phyloP scores from a whole-genome alignment of 768 basidiomycete genomes.

The Pleurotus ostreatus region DNA sequence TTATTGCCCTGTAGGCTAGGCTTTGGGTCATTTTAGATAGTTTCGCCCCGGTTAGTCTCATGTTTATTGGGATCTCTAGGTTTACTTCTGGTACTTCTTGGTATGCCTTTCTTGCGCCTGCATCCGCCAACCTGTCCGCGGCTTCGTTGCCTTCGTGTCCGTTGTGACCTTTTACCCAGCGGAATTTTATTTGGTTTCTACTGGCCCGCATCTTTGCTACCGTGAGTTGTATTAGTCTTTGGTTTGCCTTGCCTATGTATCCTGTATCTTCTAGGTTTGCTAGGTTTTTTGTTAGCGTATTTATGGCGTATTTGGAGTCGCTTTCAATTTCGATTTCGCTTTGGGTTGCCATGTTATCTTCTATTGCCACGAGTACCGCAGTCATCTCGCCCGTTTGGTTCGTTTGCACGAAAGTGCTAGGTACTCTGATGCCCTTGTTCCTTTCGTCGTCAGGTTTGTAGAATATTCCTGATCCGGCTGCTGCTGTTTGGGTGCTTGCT shows the following conservation, averaged over 20 bases:
- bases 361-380: no score
- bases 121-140: conserved; percentile 16
- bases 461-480: no score
- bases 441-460: no score
- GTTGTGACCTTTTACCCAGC: conserved; percentile 23
- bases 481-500: no score
- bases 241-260: conserved; percentile 18
- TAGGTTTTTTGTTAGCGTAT: conserved; percentile 17
- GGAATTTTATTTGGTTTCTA: conserved; percentile 12
- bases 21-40: conserved; percentile 15
- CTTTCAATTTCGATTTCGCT: no score
- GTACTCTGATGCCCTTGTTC: no score
- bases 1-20: conserved; percentile 12
- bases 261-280: conserved; percentile 21
- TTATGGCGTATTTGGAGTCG: conserved; percentile 15
- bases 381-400: no score
- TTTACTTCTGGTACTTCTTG: conserved; percentile 1
- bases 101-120: conserved; percentile 10
- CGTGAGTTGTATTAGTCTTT: conserved; percentile 2
- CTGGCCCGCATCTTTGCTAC: conserved; percentile 9
- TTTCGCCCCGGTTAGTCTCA: conserved; percentile 11
- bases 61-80: neutral
- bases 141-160: conserved; percentile 16
- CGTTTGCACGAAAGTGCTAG: no score
- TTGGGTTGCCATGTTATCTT: no score